Conservation (phyloP, 495 filamentous ascomycete species). For the Melanomma pulvis-pyrius region DNA sequence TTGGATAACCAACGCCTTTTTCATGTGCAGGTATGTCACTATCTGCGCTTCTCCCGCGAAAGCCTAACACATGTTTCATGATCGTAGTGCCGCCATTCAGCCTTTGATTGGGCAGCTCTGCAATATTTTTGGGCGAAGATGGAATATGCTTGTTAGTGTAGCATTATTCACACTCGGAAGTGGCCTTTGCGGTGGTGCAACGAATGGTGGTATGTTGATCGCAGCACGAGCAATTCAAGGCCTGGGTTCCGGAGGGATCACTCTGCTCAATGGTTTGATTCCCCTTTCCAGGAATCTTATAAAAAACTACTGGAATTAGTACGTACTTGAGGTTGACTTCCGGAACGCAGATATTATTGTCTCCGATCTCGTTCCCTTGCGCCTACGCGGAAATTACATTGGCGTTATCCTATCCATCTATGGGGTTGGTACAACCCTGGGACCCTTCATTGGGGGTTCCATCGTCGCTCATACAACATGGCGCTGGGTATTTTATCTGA, state of each 20-base stretch:
- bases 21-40: background rate
- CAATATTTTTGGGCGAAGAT: constrained; percentile 31
- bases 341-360: constrained; percentile 47
- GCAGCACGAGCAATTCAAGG: background rate
- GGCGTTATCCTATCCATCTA: constrained; percentile 38
- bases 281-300: constrained; percentile 1
- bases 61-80: background rate
- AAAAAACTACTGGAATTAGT: constrained; percentile 32
- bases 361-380: constrained; percentile 49
- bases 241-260: background rate
- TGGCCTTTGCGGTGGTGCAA: no score
- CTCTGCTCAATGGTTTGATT: background rate
- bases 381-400: constrained; percentile 47
- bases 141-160: constrained; percentile 11
- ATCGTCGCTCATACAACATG: constrained; percentile 34
- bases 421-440: constrained; percentile 43
- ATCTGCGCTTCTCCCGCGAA: no score
- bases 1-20: constrained; percentile 11
- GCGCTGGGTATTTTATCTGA: constrained; percentile 39
- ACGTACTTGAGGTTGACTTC: constrained; percentile 23
- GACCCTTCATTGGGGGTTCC: constrained; percentile 48
- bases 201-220: constrained; percentile 14
- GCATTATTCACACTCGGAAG: constrained; percentile 28
- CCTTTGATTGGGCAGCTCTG: constrained; percentile 23
- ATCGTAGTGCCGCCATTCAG: background rate